phyloP scores from a whole-genome alignment of 345 rosid species.

The Lumnitzera littorea region DNA sequence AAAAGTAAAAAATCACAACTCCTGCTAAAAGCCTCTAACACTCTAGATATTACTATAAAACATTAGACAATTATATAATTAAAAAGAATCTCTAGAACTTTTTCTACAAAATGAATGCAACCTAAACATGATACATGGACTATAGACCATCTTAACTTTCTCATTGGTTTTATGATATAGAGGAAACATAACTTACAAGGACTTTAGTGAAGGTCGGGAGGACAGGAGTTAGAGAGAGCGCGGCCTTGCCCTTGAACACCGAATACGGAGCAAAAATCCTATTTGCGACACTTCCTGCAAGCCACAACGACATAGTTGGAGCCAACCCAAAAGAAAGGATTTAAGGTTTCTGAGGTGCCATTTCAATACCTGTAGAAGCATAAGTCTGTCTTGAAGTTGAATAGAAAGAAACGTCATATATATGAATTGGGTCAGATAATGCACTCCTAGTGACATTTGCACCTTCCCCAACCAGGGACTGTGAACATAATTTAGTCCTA shows the following conservation, averaged over 20 bases:
- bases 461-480: too few species aligned
- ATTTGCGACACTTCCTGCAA: constrained; percentile 24
- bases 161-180: not conserved
- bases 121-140: too few species aligned
- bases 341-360: too few species aligned
- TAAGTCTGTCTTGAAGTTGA: constrained; percentile 27
- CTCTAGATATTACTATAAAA: too few species aligned
- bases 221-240: constrained; percentile 64
- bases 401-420: not conserved
- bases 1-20: too few species aligned
- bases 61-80: too few species aligned
- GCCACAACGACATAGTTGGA: constrained; percentile 1
- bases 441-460: too few species aligned
- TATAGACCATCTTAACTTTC: too few species aligned
- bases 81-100: not conserved
- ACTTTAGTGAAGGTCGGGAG: constrained; percentile 55
- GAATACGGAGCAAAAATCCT: constrained; percentile 68
- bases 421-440: too few species aligned
- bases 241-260: constrained; percentile 85
- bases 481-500: too few species aligned
- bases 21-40: too few species aligned
- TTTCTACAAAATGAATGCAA: not conserved
- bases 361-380: constrained; percentile 14
- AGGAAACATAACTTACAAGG: constrained; percentile 31
- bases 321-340: too few species aligned